Percentiles rank a stretch among this genome's conserved stretches.
phyloP scores from a whole-genome alignment of 176 grass and related monocot species.

The Puya raimondii region DNA sequence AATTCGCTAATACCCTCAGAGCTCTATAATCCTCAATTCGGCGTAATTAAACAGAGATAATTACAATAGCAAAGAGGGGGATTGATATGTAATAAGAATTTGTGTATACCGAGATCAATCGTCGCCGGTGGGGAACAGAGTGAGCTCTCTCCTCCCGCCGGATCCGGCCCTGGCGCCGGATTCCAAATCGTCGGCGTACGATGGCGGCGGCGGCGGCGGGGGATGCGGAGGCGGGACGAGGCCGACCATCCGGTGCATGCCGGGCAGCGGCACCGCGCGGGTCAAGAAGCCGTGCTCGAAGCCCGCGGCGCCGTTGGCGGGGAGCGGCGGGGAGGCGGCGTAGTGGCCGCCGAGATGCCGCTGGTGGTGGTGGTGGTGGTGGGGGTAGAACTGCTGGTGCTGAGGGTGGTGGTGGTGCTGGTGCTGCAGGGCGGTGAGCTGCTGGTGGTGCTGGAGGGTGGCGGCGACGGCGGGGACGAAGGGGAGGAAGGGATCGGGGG shows the following conservation, averaged over 20 bases:
- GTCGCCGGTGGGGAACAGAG: constrained; percentile 70
- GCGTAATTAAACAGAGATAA: not conserved
- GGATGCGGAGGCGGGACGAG: constrained; percentile 5
- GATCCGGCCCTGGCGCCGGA: constrained; percentile 35
- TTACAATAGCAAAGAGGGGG: not conserved
- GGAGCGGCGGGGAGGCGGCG: constrained; percentile 15
- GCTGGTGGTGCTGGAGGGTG: constrained; percentile 43
- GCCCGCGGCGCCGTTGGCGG: constrained; percentile 9
- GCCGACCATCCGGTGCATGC: constrained; percentile 65
- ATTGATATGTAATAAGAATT: not conserved
- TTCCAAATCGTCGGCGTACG: constrained; percentile 65
- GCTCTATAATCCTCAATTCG: too few species aligned
- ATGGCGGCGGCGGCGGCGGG: constrained; percentile 16
- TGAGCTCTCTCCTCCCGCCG: constrained; percentile 52
- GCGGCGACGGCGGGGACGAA: constrained; percentile 36
- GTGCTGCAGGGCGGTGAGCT: not conserved
- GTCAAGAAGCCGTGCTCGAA: constrained; percentile 69
- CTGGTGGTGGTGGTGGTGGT: constrained; percentile 40
- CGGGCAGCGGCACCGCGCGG: constrained; percentile 38
- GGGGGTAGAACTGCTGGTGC: constrained; percentile 43
- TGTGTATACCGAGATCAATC: constrained; percentile 26
- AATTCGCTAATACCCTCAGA: too few species aligned
- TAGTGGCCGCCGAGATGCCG: constrained; percentile 45
- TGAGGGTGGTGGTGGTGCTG: constrained; percentile 32
- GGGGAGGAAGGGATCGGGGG: constrained; percentile 40